Evolutionary conservation across 2,329 filamentous ascomycete genomes (phyloP), one percentile per base, ranked within the genome.

Genomic region (Ophiostoma sp.): DNA sequence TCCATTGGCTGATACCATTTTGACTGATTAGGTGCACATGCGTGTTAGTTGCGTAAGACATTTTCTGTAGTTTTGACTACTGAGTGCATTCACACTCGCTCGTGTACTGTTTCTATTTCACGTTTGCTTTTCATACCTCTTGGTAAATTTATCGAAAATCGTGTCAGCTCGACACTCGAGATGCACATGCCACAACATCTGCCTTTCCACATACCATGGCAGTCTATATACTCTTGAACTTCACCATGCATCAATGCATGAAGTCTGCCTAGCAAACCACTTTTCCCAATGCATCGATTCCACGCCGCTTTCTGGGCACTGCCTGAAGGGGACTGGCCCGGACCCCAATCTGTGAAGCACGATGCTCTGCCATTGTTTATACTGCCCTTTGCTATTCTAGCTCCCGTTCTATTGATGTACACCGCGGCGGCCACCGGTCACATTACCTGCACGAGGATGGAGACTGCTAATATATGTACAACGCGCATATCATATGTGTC

Each of bases 391-490:
- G 36, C 16, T 9, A n/a, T 14, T 1, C 11, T 9, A 40, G 18
- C 36, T 58, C 36, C 27, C 55, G 55, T 9, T 5, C 11, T 38
- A 60, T 36, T 12, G 27, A 38, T 42, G 55, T 62, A 62, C 55
- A 62, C 40, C 58, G 58, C 38, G 58, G 58, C 58, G 58, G n/a
- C 58, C 38, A 38, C 6, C 58, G 16, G 55, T 60, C 55, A 60
- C 55, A 63, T 42, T 41, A 42, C 16, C 58, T 41, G 58, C 40
- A 42, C 16, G 58, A 42, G 5, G 38, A 63, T 62, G 55, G 55
- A 38, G 14, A n/a, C 58, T 41, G 27, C 45, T n/a, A n/a, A 5
- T 60, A 38, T 18, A 60, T 36, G 18, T 27, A 27, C 27, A 27
- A 27, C 27, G 27, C 27, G 27, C 27, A 27, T 27, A 27, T 27